These are phyloP conservation scores for Globisporangium recalcitrans DNA, from an alignment of 352 stramenopile genomes.

Conservation along the genomic window DNA sequence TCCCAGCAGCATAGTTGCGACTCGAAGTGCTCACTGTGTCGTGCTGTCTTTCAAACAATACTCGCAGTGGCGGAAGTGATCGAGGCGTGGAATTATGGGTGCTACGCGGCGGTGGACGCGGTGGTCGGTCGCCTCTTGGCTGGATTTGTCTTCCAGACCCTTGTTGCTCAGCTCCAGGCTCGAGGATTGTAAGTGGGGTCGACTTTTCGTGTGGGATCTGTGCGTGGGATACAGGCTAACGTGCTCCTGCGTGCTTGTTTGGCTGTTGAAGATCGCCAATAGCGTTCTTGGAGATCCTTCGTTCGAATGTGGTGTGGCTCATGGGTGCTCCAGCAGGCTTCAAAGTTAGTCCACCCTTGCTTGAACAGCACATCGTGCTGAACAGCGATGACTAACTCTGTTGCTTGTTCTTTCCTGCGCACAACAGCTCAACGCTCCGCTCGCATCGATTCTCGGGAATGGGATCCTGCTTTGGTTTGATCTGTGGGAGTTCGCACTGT, in stretches of 20 bases:
- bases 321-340: slow-evolving; percentile 75
- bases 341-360: slow-evolving; percentile 28
- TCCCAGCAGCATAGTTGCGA: background rate
- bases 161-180: background rate
- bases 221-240: too few relatives aligned
- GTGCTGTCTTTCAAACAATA: background rate
- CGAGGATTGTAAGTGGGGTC: slow-evolving; percentile 8
- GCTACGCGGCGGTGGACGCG: slow-evolving; percentile 29
- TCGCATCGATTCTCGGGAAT: slow-evolving; percentile 85
- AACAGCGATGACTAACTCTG: background rate
- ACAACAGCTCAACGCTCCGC: slow-evolving; percentile 75
- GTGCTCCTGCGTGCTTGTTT: too few relatives aligned
- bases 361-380: background rate
- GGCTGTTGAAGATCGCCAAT: slow-evolving; percentile 27
- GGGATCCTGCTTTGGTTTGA: slow-evolving; percentile 78
- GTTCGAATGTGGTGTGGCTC: slow-evolving; percentile 62
- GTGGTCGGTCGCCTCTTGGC: slow-evolving; percentile 13
- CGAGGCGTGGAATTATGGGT: slow-evolving; percentile 31
- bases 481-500: slow-evolving; percentile 61
- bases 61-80: slow-evolving; percentile 24
- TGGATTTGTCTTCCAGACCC: slow-evolving; percentile 10
- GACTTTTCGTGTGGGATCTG: background rate
- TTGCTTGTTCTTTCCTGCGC: background rate
- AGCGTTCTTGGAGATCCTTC: slow-evolving; percentile 38
- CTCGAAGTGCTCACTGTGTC: background rate